phyloP scores from a whole-genome alignment of 345 rosid species.

The Hirschfeldia incana region DNA sequence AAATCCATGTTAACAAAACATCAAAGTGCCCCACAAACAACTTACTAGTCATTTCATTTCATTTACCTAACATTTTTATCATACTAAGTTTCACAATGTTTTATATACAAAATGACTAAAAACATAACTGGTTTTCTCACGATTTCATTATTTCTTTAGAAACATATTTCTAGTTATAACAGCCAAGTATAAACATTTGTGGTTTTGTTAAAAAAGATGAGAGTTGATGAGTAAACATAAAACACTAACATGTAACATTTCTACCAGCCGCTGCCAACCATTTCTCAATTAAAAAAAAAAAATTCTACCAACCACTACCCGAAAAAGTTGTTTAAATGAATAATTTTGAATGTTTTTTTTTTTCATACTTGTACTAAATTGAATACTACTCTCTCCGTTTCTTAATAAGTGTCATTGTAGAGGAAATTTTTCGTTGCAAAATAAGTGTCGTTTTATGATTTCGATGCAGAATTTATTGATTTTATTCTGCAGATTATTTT shows the following conservation, averaged over 20 bases:
- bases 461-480: too few species aligned
- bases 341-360: too few species aligned
- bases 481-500: too few species aligned
- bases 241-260: neutral
- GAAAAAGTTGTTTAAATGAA: too few species aligned
- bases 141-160: neutral
- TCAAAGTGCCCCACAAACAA: neutral
- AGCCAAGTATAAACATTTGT: neutral
- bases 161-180: neutral
- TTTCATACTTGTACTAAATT: too few species aligned
- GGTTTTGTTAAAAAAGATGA: neutral
- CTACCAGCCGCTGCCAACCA: neutral
- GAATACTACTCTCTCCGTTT: too few species aligned
- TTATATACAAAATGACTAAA: neutral
- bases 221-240: neutral
- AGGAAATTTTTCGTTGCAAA: too few species aligned
- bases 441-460: too few species aligned
- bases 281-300: too few species aligned
- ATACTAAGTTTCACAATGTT: neutral
- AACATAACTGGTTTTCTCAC: neutral
- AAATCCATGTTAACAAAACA: conserved; percentile 21
- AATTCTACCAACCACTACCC: too few species aligned
- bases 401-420: too few species aligned
- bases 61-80: neutral
- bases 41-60: neutral